Evolutionary conservation across 306 rosid genomes (phyloP).

Genomic region (Morella rubra): DNA sequence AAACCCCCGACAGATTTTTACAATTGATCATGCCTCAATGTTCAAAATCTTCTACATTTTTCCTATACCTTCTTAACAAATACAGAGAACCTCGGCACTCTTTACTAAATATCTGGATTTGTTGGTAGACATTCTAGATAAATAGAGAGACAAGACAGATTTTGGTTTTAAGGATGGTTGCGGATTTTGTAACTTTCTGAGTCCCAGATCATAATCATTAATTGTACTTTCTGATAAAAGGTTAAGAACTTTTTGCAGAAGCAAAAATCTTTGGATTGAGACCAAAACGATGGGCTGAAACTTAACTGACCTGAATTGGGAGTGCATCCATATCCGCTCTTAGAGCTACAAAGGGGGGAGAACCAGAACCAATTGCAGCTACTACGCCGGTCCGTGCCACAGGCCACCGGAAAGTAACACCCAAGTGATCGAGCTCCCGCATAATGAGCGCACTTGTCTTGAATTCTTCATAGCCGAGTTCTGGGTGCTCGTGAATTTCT

Average conservation of each 20-base stretch:
- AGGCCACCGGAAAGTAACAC: slow-evolving; percentile 73
- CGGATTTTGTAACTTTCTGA: no score
- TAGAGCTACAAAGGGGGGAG: slow-evolving; percentile 78
- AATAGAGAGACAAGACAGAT: no score
- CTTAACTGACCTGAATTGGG: slow-evolving; percentile 69
- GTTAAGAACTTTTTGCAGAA: neutral
- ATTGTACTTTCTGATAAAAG: no score
- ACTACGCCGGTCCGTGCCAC: slow-evolving; percentile 79
- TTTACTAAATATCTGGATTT: no score
- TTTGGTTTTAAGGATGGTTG: no score
- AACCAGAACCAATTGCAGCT: slow-evolving; percentile 75
- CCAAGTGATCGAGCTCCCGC: slow-evolving; percentile 61
- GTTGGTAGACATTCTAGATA: no score
- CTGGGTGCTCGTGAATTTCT: slow-evolving; percentile 81
- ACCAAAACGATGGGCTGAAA: neutral
- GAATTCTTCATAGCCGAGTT: slow-evolving; percentile 75
- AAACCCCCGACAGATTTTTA: no score
- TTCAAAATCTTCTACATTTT: no score
- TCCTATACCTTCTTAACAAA: no score
- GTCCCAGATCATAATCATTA: no score
- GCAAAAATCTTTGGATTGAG: neutral
- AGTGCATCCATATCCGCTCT: slow-evolving; percentile 97
- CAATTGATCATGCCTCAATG: no score
- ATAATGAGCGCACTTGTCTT: slow-evolving; percentile 63
- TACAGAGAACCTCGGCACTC: no score